These are phyloP conservation scores for Neurospora sp. DNA, from an alignment of 495 filamentous ascomycete genomes.

Conservation along the genomic window DNA sequence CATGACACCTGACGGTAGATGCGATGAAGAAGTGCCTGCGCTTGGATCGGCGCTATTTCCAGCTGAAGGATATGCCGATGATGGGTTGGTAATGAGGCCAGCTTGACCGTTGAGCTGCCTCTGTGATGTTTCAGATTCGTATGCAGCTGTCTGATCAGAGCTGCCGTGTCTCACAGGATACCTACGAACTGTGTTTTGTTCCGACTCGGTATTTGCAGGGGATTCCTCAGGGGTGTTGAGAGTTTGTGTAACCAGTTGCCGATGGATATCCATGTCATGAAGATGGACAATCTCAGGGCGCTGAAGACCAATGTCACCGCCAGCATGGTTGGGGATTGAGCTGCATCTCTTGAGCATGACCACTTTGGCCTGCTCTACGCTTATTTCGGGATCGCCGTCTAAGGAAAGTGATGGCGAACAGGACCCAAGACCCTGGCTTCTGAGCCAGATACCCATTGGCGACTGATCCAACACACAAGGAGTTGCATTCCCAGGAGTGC, in stretches of 20 bases:
- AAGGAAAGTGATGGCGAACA: slow-evolving; percentile 11
- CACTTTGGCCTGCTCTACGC: slow-evolving; percentile 19
- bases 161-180: neutral
- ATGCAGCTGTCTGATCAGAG: neutral
- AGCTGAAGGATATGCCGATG: slow-evolving; percentile 18
- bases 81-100: slow-evolving; percentile 6
- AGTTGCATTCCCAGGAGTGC: slow-evolving; percentile 8
- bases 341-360: slow-evolving; percentile 15
- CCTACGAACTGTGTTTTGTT: neutral
- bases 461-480: slow-evolving; percentile 18
- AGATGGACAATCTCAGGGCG: slow-evolving; percentile 18
- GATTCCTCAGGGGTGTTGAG: slow-evolving; percentile 11
- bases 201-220: slow-evolving; percentile 5
- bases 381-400: slow-evolving; percentile 5
- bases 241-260: slow-evolving; percentile 13
- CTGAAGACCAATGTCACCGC: slow-evolving; percentile 10
- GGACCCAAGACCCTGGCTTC: slow-evolving; percentile 29
- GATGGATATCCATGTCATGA: slow-evolving; percentile 20
- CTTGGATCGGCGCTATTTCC: slow-evolving; percentile 7
- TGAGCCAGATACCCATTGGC: slow-evolving; percentile 30
- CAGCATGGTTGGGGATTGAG: slow-evolving; percentile 9
- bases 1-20: slow-evolving; percentile 1
- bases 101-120: neutral
- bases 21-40: slow-evolving; percentile 2
- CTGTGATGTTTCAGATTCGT: neutral